Evolutionary conservation across 2,329 filamentous ascomycete species (phyloP).

Genomic region (Cytospora leucostoma): DNA sequence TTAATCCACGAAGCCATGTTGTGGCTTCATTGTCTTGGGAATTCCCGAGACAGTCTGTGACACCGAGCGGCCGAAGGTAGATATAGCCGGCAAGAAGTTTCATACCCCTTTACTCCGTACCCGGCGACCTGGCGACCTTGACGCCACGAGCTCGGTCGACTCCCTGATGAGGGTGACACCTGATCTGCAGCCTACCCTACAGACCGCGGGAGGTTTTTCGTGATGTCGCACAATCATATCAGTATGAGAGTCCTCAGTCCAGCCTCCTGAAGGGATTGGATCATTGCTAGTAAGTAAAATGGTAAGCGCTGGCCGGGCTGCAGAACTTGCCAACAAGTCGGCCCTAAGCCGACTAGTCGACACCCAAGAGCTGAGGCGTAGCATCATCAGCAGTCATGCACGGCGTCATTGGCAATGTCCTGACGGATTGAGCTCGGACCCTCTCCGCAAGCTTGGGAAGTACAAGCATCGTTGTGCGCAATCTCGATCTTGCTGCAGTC

Average conservation of each 20-base stretch:
- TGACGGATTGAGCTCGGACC: neutral
- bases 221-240: constrained; percentile 1
- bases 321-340: neutral
- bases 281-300: neutral
- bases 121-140: constrained; percentile 1
- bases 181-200: constrained; percentile 5
- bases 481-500: neutral
- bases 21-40: neutral
- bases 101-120: neutral
- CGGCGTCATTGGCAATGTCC: neutral
- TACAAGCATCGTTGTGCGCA: neutral
- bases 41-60: constrained; percentile 6
- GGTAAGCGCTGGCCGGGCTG: neutral
- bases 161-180: neutral
- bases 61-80: constrained; percentile 1
- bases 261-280: neutral
- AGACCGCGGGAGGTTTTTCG: neutral
- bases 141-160: neutral
- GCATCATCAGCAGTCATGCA: neutral
- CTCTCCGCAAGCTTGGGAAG: neutral
- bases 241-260: neutral
- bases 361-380: neutral
- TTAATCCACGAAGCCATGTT: constrained; percentile 2
- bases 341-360: neutral
- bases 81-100: neutral